These are phyloP conservation scores for Tricholoma flavovirens DNA, from an alignment of 768 basidiomycete species.

Conservation along the genomic window DNA sequence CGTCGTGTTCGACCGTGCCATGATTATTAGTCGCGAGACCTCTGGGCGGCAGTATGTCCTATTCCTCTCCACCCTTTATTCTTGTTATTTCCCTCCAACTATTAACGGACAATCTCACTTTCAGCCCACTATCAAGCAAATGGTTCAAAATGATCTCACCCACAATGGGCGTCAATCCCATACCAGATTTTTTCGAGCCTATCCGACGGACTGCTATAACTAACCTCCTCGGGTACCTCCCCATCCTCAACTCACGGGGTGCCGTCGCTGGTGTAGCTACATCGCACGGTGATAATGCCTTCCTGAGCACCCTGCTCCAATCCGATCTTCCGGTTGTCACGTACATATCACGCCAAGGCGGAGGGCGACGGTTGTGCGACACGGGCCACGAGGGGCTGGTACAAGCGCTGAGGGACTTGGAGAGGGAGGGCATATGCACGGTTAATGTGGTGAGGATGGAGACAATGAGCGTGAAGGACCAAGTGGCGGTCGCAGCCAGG, in stretches of 20 bases:
- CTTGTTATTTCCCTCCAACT: too few species aligned
- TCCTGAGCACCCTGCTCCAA: neutral
- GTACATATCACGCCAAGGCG: slow-evolving; percentile 57
- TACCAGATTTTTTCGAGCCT: slow-evolving; percentile 30
- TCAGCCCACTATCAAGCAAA: slow-evolving; percentile 20
- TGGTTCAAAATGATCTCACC: slow-evolving; percentile 36
- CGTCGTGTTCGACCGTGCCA: slow-evolving; percentile 55
- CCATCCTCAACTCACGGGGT: slow-evolving; percentile 12
- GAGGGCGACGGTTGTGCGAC: slow-evolving; percentile 35
- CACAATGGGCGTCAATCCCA: slow-evolving; percentile 23
- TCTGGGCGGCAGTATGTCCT: slow-evolving; percentile 41
- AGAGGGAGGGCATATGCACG: slow-evolving; percentile 43
- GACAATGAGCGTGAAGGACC: slow-evolving; percentile 51
- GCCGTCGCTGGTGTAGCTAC: slow-evolving; percentile 3
- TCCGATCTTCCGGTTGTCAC: slow-evolving; percentile 34
- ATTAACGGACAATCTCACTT: neutral
- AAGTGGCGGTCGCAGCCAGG: slow-evolving; percentile 51
- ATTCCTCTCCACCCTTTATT: too few species aligned
- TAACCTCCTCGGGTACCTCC: slow-evolving; percentile 30
- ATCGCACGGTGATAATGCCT: slow-evolving; percentile 9
- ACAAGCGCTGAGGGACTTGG: slow-evolving; percentile 38
- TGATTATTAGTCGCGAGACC: slow-evolving; percentile 59
- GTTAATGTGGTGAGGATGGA: slow-evolving; percentile 39
- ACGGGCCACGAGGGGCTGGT: slow-evolving; percentile 48
- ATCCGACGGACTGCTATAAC: slow-evolving; percentile 23